A percentile compares a stretch with the other conserved stretches of the same genome.
Conservation (phyloP, 2,329 filamentous ascomycete genomes). For the Fusarium cicatricum region DNA sequence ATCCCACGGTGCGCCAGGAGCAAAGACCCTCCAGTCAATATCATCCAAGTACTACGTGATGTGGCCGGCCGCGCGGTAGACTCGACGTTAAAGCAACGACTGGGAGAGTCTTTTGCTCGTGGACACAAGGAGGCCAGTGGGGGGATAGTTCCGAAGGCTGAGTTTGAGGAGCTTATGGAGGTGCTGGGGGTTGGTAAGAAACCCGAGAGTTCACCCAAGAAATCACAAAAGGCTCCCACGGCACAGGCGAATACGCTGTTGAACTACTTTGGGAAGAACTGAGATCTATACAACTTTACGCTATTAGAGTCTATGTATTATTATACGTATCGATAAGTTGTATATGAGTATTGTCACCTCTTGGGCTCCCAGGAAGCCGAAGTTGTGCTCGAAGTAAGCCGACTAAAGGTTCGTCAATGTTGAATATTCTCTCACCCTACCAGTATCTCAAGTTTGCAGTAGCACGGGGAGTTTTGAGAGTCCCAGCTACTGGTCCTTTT, state of each 20-base stretch:
- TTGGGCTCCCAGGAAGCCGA: too few relatives aligned
- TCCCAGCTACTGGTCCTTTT: too few relatives aligned
- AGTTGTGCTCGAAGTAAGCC: too few relatives aligned
- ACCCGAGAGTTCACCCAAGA: constrained; percentile 44
- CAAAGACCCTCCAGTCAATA: constrained; percentile 65
- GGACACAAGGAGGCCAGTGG: constrained; percentile 75
- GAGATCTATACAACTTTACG: background rate
- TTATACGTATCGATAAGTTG: too few relatives aligned
- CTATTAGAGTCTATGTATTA: too few relatives aligned
- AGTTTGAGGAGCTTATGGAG: constrained; percentile 71
- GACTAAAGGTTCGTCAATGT: too few relatives aligned
- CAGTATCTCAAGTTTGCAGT: too few relatives aligned
- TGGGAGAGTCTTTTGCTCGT: constrained; percentile 70
- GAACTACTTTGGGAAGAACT: constrained; percentile 60
- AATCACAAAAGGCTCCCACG: constrained; percentile 30
- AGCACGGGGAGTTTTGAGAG: too few relatives aligned
- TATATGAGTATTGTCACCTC: too few relatives aligned
- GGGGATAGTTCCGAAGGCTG: constrained; percentile 65
- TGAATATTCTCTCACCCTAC: too few relatives aligned
- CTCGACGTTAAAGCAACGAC: constrained; percentile 52
- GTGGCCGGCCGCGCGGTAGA: constrained; percentile 56
- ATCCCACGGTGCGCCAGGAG: constrained; percentile 64
- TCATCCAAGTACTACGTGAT: constrained; percentile 64
- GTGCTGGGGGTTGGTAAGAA: constrained; percentile 68
- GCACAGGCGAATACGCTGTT: constrained; percentile 63